Evolutionary conservation across 345 rosid species (phyloP).

Genomic region (Mercurialis annua): DNA sequence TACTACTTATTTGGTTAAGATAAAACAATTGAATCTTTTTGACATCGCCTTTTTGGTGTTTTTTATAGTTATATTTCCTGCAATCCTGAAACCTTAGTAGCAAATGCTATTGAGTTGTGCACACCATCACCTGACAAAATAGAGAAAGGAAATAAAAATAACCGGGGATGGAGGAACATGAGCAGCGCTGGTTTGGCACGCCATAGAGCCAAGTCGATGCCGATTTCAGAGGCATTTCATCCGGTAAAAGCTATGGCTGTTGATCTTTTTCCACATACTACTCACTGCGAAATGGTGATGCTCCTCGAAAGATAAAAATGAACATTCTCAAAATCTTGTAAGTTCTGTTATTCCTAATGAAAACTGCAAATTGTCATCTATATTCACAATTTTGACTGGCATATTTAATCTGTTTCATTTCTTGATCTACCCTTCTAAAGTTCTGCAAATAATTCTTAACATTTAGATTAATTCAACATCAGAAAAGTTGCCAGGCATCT

Average conservation of each 20-base stretch:
- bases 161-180: constrained; percentile 62
- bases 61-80: constrained; percentile 78
- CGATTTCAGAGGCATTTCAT: constrained; percentile 73
- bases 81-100: constrained; percentile 88
- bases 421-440: background rate
- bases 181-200: constrained; percentile 82
- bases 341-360: background rate
- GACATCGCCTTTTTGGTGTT: constrained; percentile 7
- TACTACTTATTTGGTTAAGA: background rate
- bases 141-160: constrained; percentile 68
- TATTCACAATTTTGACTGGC: constrained; percentile 6
- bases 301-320: constrained; percentile 62
- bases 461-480: background rate
- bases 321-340: background rate
- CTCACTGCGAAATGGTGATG: constrained; percentile 96
- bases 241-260: constrained; percentile 98
- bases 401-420: background rate
- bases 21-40: background rate
- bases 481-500: background rate
- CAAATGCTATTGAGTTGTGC: constrained; percentile 93
- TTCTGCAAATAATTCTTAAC: background rate
- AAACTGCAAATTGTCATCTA: background rate
- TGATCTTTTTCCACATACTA: constrained; percentile 92
- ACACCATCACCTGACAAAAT: constrained; percentile 61
- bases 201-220: constrained; percentile 84